A percentile compares a stretch with the other conserved stretches of the same genome.
These are phyloP conservation scores for Aspergillus pseudoglaucus DNA, from an alignment of 2,329 filamentous ascomycete species.

Conservation along the genomic window DNA sequence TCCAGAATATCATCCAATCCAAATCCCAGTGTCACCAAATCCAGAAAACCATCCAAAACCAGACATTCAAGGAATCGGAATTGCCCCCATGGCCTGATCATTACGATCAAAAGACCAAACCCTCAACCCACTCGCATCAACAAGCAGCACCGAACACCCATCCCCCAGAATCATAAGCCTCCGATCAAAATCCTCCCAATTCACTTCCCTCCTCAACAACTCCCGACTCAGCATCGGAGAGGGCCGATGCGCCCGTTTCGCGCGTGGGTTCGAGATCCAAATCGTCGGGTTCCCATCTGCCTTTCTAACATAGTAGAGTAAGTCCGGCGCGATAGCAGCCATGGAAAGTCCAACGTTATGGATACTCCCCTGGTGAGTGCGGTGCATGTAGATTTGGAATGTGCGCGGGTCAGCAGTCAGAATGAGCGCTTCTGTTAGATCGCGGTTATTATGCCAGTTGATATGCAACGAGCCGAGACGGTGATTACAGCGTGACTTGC, in stretches of 20 bases:
- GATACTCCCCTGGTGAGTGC: not conserved
- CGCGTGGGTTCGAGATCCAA: not conserved
- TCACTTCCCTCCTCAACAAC: not conserved
- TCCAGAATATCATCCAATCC: not conserved
- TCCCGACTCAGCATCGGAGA: not conserved
- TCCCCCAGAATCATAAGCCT: slow-evolving; percentile 12
- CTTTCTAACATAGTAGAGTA: not conserved
- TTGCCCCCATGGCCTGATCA: not conserved
- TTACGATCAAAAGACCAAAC: slow-evolving; percentile 20
- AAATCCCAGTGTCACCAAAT: not conserved
- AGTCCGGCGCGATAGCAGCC: not conserved
- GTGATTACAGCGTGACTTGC: not conserved
- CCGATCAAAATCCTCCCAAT: slow-evolving; percentile 13
- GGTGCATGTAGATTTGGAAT: not conserved
- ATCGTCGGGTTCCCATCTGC: not conserved
- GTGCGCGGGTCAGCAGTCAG: not conserved
- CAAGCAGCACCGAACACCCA: not conserved
- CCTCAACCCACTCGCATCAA: slow-evolving; percentile 5
- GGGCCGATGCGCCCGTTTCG: not conserved
- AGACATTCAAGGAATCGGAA: not conserved
- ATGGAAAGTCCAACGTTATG: not conserved
- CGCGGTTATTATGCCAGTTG: not conserved
- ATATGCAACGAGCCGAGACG: not conserved
- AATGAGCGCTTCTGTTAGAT: not conserved
- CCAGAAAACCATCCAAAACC: not conserved